phyloP scores from a whole-genome alignment of 2,329 filamentous ascomycete species.

The Scedosporium apiospermum region DNA sequence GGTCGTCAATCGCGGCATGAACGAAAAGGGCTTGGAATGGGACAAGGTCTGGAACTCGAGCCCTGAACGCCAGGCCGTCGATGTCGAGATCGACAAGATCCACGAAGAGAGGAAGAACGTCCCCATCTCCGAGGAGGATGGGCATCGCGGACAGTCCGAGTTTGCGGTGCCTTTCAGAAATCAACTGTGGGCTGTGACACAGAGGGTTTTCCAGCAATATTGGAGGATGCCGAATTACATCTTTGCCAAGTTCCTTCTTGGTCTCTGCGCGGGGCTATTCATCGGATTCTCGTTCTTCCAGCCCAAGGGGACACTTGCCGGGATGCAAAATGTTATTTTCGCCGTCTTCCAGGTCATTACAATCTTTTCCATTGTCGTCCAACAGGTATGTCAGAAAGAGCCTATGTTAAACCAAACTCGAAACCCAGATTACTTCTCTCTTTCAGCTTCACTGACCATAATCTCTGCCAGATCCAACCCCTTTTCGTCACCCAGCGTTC shows the following conservation, averaged over 20 bases:
- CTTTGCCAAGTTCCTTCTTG: constrained; percentile 60
- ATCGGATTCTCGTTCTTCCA: constrained; percentile 66
- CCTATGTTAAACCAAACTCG: too few relatives aligned
- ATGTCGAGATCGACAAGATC: constrained; percentile 55
- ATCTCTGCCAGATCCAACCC: constrained; percentile 52
- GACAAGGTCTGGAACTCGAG: constrained; percentile 54
- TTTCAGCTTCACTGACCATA: constrained; percentile 9
- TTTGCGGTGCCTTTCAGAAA: constrained; percentile 66
- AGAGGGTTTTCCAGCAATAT: constrained; percentile 71
- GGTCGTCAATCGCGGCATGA: constrained; percentile 31
- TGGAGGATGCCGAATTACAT: constrained; percentile 75
- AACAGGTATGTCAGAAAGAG: constrained; percentile 34
- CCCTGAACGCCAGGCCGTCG: constrained; percentile 38
- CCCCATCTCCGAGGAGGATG: constrained; percentile 10
- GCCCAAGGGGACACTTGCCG: constrained; percentile 45
- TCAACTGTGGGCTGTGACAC: constrained; percentile 57
- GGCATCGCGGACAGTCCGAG: constrained; percentile 38
- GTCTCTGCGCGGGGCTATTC: constrained; percentile 52
- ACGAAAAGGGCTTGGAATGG: constrained; percentile 46
- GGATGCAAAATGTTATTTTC: constrained; percentile 69
- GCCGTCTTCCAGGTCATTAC: constrained; percentile 66
- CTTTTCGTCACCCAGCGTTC: constrained; percentile 65
- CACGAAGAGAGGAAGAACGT: constrained; percentile 35
- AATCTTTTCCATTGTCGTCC: constrained; percentile 61
- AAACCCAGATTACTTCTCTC: too few relatives aligned